Evolutionary conservation across 441 rosid species (phyloP).

Genomic region (Brassica hybrid): DNA sequence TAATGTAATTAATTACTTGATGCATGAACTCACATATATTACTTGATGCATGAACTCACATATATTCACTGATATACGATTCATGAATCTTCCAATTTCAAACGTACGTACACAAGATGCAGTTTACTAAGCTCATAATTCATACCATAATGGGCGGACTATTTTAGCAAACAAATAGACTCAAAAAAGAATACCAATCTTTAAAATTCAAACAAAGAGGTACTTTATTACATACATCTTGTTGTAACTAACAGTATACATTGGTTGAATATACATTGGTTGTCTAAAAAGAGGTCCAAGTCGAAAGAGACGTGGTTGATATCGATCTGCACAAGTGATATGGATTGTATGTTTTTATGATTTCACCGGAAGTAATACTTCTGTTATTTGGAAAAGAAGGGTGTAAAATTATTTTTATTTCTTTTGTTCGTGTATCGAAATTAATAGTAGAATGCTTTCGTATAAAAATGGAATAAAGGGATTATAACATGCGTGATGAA

Average conservation of each 20-base stretch:
- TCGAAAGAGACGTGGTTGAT: constrained; percentile 7
- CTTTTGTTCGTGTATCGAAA: not conserved
- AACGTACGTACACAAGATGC: not conserved
- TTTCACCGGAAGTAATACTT: not conserved
- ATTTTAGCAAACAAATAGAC: not conserved
- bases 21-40: not conserved
- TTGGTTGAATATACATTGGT: not conserved
- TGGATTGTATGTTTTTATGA: constrained; percentile 4
- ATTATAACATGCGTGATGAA: constrained; percentile 40
- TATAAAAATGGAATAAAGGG: not conserved
- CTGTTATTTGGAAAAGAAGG: not conserved
- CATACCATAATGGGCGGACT: not conserved
- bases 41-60: no score
- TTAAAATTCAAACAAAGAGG: not conserved
- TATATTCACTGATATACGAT: not conserved
- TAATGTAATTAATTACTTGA: not conserved
- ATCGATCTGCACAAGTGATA: not conserved
- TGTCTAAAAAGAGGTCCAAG: constrained; percentile 10
- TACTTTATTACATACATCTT: no score
- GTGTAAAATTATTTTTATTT: not conserved
- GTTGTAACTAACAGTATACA: not conserved
- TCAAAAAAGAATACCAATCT: not conserved
- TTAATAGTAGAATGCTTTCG: not conserved
- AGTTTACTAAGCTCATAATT: not conserved
- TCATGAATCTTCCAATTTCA: not conserved